Conservation (phyloP, 208 protist species). For the Blechomonas ayalai region DNA sequence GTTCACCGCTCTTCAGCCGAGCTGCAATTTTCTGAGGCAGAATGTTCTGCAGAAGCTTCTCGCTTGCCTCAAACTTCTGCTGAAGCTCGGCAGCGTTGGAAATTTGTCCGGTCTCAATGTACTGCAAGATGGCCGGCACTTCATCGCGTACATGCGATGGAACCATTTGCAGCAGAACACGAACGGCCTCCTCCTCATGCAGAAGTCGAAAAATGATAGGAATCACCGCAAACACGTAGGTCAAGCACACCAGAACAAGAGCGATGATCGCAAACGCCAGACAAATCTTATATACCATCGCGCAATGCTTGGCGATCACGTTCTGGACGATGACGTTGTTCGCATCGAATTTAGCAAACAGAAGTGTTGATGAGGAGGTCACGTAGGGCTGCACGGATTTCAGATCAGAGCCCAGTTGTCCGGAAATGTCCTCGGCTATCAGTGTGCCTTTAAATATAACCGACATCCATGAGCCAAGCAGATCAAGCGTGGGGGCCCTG, state of each 20-base stretch:
- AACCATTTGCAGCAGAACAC: constrained; percentile 22
- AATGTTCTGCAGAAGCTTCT: constrained; percentile 33
- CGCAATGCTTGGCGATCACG: too few species aligned
- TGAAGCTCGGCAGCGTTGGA: constrained; percentile 10
- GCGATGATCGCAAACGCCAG: constrained; percentile 3
- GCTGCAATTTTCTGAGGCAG: constrained; percentile 16
- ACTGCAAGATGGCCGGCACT: constrained; percentile 19
- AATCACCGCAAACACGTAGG: constrained; percentile 7
- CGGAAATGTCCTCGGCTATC: neutral
- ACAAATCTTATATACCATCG: too few species aligned
- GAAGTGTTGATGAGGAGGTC: neutral
- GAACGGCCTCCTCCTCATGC: constrained; percentile 16
- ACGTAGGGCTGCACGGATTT: neutral
- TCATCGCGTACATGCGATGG: constrained; percentile 10
- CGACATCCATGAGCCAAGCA: neutral
- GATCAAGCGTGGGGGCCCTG: too few species aligned
- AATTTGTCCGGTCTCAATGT: constrained; percentile 12
- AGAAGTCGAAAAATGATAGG: constrained; percentile 12
- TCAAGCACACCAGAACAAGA: constrained; percentile 6
- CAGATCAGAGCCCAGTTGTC: neutral
- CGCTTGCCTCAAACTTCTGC: constrained; percentile 15
- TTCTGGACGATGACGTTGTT: neutral
- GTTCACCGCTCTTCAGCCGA: constrained; percentile 22
- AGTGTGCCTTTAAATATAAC: neutral
- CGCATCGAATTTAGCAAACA: neutral